Percentiles rank a stretch among this genome's conserved stretches.
These are phyloP conservation scores for Ceratobasidium theobromae DNA, from an alignment of 1,284 basidiomycete genomes.

Conservation along the genomic window DNA sequence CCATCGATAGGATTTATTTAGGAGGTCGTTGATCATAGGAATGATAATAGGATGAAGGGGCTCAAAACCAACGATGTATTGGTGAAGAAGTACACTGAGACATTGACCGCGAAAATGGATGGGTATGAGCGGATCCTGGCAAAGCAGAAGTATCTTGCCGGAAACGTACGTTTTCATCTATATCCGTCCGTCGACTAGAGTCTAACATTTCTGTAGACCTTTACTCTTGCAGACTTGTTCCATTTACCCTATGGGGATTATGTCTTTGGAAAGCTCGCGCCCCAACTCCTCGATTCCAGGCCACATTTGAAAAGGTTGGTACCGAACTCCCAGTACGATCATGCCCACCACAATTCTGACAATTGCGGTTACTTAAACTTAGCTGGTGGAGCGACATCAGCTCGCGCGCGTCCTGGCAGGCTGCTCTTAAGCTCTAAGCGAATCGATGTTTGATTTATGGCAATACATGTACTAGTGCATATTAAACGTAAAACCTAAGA, in stretches of 20 bases:
- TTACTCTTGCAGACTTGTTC: slow-evolving; percentile 56
- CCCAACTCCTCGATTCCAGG: not conserved
- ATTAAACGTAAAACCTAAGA: no score
- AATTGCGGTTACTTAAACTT: no score
- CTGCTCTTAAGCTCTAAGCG: not conserved
- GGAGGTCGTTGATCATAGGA: not conserved
- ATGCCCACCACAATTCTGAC: no score
- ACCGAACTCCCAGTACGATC: no score
- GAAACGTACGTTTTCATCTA: slow-evolving; percentile 45
- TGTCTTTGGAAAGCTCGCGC: no score
- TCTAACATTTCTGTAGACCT: slow-evolving; percentile 28
- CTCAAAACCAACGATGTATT: slow-evolving; percentile 38
- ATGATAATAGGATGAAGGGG: slow-evolving; percentile 3
- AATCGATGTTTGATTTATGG: no score
- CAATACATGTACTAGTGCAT: no score
- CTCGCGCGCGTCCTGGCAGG: slow-evolving; percentile 6
- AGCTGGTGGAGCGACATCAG: slow-evolving; percentile 27
- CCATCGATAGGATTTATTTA: not conserved
- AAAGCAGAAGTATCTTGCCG: slow-evolving; percentile 53
- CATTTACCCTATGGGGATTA: slow-evolving; percentile 58
- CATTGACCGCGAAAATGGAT: slow-evolving; percentile 46
- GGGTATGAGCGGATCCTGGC: slow-evolving; percentile 52
- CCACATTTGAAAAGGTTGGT: not conserved
- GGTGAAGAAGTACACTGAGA: slow-evolving; percentile 39
- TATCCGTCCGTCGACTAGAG: not conserved